A percentile compares a stretch with the other conserved stretches of the same genome.
Conservation (phyloP, 352 stramenopile genomes). For the Saprolegnia parasitica region DNA sequence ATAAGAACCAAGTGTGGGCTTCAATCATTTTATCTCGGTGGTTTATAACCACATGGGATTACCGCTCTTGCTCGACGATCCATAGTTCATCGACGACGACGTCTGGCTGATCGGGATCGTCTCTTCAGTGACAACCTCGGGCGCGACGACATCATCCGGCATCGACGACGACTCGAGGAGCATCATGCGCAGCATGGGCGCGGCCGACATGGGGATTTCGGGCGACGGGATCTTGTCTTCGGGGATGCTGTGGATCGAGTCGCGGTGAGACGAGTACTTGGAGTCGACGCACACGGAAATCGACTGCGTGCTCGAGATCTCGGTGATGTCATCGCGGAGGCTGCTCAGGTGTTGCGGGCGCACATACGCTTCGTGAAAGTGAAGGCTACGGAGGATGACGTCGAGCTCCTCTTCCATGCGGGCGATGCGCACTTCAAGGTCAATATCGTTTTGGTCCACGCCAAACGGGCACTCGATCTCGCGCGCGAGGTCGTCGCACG, state of each 20-base stretch:
- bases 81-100: not conserved
- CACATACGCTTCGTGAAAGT: constrained; percentile 34
- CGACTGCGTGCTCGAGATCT: not conserved
- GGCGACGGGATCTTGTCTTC: not conserved
- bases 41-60: not conserved
- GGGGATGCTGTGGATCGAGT: not conserved
- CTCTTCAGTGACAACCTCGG: not conserved
- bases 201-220: constrained; percentile 21
- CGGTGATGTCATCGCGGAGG: not conserved
- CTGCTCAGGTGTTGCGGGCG: not conserved
- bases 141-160: not conserved
- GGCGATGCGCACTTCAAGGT: constrained; percentile 60
- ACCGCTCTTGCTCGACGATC: not conserved
- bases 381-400: constrained; percentile 70
- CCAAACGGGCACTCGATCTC: constrained; percentile 82
- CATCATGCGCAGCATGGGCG: constrained; percentile 20
- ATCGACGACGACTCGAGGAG: constrained; percentile 8
- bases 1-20: not conserved
- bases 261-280: not conserved
- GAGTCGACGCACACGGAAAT: not conserved
- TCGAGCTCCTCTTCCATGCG: constrained; percentile 81
- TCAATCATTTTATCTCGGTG: not conserved
- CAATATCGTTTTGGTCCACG: constrained; percentile 74
- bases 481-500: constrained; percentile 73
- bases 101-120: not conserved